Percentiles rank a stretch among this genome's conserved stretches.
phyloP scores from a whole-genome alignment of 83 land plant species.

The Picea abies region DNA sequence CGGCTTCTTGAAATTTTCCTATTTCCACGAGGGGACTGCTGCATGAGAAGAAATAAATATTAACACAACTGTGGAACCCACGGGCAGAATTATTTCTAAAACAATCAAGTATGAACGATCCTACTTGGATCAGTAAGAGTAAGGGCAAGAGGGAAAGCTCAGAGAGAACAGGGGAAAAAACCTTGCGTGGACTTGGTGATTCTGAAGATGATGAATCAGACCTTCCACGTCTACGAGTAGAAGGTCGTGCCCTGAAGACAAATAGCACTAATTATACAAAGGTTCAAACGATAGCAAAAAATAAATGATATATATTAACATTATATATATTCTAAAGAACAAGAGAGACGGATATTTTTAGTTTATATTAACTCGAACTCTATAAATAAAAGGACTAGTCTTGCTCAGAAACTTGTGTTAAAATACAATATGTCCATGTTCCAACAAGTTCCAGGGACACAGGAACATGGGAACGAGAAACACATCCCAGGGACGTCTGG shows the following conservation, averaged over 20 bases:
- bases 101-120: not conserved
- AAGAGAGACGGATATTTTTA: not conserved
- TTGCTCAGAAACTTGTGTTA: no score
- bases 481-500: no score
- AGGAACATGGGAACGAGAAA: no score
- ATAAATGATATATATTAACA: no score
- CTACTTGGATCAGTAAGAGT: no score
- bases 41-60: not conserved
- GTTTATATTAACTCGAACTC: not conserved
- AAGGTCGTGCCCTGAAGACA: constrained; percentile 44
- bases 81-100: not conserved
- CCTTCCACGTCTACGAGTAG: constrained; percentile 59
- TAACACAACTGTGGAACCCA: not conserved
- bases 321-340: not conserved
- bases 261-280: not conserved
- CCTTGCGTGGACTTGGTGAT: constrained; percentile 72
- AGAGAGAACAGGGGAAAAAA: constrained; percentile 13
- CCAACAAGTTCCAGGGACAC: no score
- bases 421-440: no score
- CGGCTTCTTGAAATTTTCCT: constrained; percentile 58
- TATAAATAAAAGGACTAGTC: no score
- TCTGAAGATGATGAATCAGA: constrained; percentile 64
- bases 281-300: not conserved
- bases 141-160: not conserved
- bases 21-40: constrained; percentile 28